phyloP scores from a whole-genome alignment of 257 asterid genomes.

The Solanum virginianum region DNA sequence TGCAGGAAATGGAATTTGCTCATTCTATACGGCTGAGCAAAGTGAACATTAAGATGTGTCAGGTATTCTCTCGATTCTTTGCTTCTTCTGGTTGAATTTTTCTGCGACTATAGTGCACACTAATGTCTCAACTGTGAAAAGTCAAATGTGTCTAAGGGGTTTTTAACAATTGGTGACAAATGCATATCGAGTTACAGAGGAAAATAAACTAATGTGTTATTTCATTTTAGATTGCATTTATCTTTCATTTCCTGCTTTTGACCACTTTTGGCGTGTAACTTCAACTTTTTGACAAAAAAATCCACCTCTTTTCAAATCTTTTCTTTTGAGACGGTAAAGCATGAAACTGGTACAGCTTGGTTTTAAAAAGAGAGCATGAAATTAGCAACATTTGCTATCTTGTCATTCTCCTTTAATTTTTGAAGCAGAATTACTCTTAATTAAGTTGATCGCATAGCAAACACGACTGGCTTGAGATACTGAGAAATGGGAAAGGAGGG shows the following conservation, averaged over 20 bases:
- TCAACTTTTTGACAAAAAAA: not conserved
- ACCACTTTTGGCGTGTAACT: not conserved
- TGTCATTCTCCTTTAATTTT: not conserved
- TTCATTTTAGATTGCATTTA: not conserved
- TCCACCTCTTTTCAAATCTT: not conserved
- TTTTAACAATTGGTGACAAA: not conserved
- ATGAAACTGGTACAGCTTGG: not conserved
- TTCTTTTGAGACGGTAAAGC: not conserved
- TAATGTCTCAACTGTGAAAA: not conserved
- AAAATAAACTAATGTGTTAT: not conserved
- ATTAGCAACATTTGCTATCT: not conserved
- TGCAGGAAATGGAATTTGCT: conserved; percentile 96
- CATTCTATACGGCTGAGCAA: conserved; percentile 85
- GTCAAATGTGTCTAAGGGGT: not conserved
- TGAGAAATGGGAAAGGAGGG: not conserved
- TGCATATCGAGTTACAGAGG: not conserved
- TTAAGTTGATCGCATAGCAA: not conserved
- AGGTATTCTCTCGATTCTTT: conserved; percentile 31
- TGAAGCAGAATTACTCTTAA: not conserved
- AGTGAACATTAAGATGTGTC: conserved; percentile 80
- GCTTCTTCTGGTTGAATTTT: not conserved
- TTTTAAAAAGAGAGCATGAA: not conserved
- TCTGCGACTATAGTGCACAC: not conserved
- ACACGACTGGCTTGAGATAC: not conserved
- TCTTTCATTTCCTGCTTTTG: not conserved